These are phyloP conservation scores for Malus hybrid DNA, from an alignment of 331 rosid species.

Conservation along the genomic window DNA sequence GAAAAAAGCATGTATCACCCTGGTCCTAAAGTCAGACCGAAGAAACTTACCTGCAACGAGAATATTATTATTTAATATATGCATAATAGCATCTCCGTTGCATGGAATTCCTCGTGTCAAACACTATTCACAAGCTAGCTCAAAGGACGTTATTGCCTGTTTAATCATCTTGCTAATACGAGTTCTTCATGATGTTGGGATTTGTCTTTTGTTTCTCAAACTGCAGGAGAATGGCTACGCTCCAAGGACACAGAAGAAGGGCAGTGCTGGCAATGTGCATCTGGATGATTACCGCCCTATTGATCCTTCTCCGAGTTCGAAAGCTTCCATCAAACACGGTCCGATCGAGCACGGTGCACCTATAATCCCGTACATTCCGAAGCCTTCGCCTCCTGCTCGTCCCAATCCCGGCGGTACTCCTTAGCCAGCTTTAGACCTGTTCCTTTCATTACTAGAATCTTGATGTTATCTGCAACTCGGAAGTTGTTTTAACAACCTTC, in stretches of 20 bases:
- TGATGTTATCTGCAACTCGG: background rate
- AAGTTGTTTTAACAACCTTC: background rate
- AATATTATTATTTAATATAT: too few species aligned
- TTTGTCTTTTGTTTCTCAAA: constrained; percentile 4
- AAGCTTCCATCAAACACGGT: constrained; percentile 39
- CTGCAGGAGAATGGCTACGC: constrained; percentile 35
- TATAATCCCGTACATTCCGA: constrained; percentile 58
- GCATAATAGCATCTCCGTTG: too few species aligned
- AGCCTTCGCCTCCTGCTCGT: constrained; percentile 43
- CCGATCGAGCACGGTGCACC: constrained; percentile 84
- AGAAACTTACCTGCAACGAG: too few species aligned
- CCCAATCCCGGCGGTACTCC: constrained; percentile 25
- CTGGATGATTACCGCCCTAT: constrained; percentile 56
- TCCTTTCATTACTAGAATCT: background rate
- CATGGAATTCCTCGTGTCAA: too few species aligned
- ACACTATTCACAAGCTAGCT: too few species aligned
- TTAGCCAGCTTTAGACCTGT: background rate
- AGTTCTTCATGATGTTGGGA: background rate
- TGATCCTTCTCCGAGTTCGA: constrained; percentile 65
- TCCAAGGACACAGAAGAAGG: constrained; percentile 1
- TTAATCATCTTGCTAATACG: background rate
- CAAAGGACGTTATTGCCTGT: background rate
- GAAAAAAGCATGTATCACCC: too few species aligned
- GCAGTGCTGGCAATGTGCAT: constrained; percentile 7
- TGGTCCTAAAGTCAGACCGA: too few species aligned